Evolutionary conservation across 2,329 filamentous ascomycete genomes (phyloP).

Genomic region (Cercospora canescens): DNA sequence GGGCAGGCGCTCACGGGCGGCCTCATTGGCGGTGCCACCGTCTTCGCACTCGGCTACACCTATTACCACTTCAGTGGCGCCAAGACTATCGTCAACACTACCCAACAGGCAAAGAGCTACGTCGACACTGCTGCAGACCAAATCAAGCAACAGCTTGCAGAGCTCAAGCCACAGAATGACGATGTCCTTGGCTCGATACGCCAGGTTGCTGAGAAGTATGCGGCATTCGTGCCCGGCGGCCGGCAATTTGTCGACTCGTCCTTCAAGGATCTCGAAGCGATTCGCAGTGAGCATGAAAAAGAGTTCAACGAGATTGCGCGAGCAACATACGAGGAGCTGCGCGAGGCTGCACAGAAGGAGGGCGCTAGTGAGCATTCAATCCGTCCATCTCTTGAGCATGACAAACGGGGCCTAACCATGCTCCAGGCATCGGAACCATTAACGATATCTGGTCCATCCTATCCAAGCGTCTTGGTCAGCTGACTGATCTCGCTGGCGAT

Average conservation of each 20-base stretch:
- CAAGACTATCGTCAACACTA: constrained; percentile 49
- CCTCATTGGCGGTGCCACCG: constrained; percentile 18
- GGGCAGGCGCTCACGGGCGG: constrained; percentile 17
- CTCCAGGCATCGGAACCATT: constrained; percentile 55
- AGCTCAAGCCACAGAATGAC: constrained; percentile 63
- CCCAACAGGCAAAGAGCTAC: constrained; percentile 58
- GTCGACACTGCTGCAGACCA: constrained; percentile 60
- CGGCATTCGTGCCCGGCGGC: constrained; percentile 70
- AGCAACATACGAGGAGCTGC: constrained; percentile 68
- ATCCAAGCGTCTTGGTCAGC: constrained; percentile 59
- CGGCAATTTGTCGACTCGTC: constrained; percentile 66
- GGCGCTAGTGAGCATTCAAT: constrained; percentile 50
- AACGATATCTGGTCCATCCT: constrained; percentile 63
- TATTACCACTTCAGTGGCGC: constrained; percentile 29
- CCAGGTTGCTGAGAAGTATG: constrained; percentile 67
- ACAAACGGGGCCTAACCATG: neutral
- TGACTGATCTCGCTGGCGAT: constrained; percentile 64
- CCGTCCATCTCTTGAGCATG: neutral
- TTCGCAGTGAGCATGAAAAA: constrained; percentile 65
- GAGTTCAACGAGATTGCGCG: constrained; percentile 69
- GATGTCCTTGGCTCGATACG: constrained; percentile 67
- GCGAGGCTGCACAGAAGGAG: constrained; percentile 56
- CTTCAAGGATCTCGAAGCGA: constrained; percentile 69
- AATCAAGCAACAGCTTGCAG: constrained; percentile 44
- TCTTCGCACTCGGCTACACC: constrained; percentile 9